Evolutionary conservation across 1,139 yeast genomes (phyloP).

Genomic region (Candida sanyaensis): DNA sequence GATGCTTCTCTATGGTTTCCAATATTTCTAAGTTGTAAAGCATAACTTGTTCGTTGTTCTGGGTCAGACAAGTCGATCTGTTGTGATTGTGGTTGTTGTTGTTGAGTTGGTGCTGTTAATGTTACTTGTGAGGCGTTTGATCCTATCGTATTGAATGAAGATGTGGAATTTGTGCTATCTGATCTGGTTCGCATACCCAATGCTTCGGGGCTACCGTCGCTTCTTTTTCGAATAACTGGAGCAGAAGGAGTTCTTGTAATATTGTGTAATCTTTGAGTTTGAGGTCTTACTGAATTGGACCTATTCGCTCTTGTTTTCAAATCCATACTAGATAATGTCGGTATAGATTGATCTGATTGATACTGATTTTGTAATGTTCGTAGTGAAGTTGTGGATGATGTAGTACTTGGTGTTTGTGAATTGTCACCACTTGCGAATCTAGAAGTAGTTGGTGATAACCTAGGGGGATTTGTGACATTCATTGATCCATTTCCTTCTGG

Average conservation of each 20-base stretch:
- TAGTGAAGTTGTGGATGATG: conserved; percentile 4
- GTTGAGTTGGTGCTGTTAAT: conserved; percentile 9
- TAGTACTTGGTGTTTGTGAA: background rate
- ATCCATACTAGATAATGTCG: background rate
- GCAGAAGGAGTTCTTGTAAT: conserved; percentile 19
- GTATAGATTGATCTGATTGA: background rate
- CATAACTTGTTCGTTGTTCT: conserved; percentile 51
- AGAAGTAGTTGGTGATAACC: background rate
- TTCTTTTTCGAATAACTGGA: conserved; percentile 8
- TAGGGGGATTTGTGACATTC: conserved; percentile 2
- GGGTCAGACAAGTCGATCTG: conserved; percentile 15
- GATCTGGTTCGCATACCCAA: background rate
- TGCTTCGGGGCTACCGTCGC: background rate
- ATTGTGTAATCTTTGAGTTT: background rate
- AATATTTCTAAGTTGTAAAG: conserved; percentile 53
- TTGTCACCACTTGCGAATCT: background rate
- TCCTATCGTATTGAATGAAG: background rate
- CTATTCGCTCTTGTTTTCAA: background rate
- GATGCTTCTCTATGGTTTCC: conserved; percentile 72
- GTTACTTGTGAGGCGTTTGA: conserved; percentile 5
- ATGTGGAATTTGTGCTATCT: background rate
- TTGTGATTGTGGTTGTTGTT: conserved; percentile 5
- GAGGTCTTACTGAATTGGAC: conserved; percentile 3
- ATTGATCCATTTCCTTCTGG: background rate
- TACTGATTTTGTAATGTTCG: background rate